Percentiles rank a stretch among this genome's conserved stretches.
Conservation (phyloP, 148 eudicot species). For the Agrostemma githago region DNA sequence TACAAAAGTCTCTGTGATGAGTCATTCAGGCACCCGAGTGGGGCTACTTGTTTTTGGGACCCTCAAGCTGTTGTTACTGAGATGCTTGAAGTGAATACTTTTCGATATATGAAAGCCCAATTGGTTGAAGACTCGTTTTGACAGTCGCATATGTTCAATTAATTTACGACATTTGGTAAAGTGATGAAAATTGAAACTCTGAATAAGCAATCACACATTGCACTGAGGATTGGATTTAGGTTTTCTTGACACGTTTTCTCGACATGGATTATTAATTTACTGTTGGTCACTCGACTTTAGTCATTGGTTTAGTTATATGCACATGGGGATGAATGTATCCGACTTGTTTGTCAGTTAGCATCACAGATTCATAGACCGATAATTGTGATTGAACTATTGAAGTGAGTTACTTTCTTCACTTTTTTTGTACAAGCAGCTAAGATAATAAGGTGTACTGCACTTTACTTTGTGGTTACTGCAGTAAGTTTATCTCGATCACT, state of each 20-base stretch:
- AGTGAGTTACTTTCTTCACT: neutral
- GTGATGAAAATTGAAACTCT: neutral
- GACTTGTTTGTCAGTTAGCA: constrained; percentile 6
- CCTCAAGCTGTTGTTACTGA: constrained; percentile 28
- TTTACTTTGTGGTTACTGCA: neutral
- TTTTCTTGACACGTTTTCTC: neutral
- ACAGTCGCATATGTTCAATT: neutral
- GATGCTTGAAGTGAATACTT: neutral
- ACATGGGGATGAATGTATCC: neutral
- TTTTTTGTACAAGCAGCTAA: neutral
- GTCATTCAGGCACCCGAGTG: constrained; percentile 21
- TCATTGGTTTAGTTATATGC: constrained; percentile 4
- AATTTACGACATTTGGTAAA: too few relatives aligned
- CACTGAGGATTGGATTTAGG: neutral
- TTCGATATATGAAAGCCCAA: neutral
- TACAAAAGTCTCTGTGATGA: constrained; percentile 30
- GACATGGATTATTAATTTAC: neutral
- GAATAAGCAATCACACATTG: constrained; percentile 2
- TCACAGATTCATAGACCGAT: neutral
- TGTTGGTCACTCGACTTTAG: neutral
- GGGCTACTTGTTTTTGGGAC: constrained; percentile 29
- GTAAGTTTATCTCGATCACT: neutral
- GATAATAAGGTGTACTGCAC: too few relatives aligned
- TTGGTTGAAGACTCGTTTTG: neutral
- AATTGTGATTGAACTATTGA: neutral